phyloP scores from a whole-genome alignment of 1,284 basidiomycete species.

The Sphagnurus paluster region DNA sequence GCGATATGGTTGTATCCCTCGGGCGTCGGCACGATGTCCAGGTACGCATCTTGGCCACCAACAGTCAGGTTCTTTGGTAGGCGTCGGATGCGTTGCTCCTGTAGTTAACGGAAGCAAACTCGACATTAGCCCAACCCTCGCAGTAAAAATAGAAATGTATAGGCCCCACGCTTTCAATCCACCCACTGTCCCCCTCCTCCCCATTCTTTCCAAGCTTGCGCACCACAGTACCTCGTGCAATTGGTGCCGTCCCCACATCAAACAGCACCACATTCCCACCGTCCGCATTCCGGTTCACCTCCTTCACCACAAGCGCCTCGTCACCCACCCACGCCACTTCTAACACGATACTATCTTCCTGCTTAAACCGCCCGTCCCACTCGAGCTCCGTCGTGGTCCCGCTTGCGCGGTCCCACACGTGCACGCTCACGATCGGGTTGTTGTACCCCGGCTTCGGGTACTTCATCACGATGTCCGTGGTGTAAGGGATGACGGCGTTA shows the following conservation, averaged over 20 bases:
- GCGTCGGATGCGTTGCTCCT: constrained; percentile 65
- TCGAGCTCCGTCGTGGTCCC: constrained; percentile 57
- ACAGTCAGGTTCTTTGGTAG: constrained; percentile 47
- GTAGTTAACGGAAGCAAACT: neutral
- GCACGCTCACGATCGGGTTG: constrained; percentile 86
- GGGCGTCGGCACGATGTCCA: constrained; percentile 81
- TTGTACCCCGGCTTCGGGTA: constrained; percentile 92
- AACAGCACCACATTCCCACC: constrained; percentile 80
- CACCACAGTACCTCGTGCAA: constrained; percentile 56
- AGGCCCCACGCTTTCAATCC: constrained; percentile 79
- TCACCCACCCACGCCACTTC: constrained; percentile 89
- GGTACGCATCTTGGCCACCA: constrained; percentile 59
- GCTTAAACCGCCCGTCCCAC: constrained; percentile 62
- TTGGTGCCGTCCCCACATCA: constrained; percentile 42
- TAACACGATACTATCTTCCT: constrained; percentile 70
- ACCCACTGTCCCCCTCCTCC: constrained; percentile 88
- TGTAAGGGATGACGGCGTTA: constrained; percentile 77
- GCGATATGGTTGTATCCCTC: constrained; percentile 91
- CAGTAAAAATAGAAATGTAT: neutral
- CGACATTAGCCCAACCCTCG: no score
- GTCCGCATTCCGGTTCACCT: constrained; percentile 83
- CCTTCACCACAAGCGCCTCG: constrained; percentile 78
- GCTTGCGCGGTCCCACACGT: constrained; percentile 75
- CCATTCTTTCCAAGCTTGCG: constrained; percentile 77
- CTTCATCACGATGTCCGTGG: constrained; percentile 76